Base-by-base conservation (phyloP, 2,329 filamentous ascomycete genomes). In the Blastomyces gilchristii region DNA sequence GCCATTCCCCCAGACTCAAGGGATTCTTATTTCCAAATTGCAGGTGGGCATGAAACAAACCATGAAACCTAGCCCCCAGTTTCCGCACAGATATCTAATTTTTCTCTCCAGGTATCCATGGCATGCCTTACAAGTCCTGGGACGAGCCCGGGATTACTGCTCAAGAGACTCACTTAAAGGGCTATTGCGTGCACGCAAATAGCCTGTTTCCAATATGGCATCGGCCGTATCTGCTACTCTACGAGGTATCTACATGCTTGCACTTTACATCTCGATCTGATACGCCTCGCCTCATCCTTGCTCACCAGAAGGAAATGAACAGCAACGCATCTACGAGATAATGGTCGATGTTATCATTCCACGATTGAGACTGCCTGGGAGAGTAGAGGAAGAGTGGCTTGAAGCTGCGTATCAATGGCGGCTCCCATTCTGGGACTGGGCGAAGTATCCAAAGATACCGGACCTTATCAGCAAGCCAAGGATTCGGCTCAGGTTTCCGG, bases 161-260 rank as follows among this genome's bases (percentile, higher is more conserved):
- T 54, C n/a, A n/a, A 16, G 57, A 49, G 43, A 28, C 39, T n/a
- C 28, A 37, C 11, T 22, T 18, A 56, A 56, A 56, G 53, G 53
- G 53, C 9, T 95, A 92, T 73, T 95, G 91, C 72, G 84, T 84
- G 16, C 91, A 96, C 74, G 83, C 81, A 41, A 88, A 87, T 5
- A 84, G 87, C 60, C 77, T 94, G 14, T 94, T 96, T 72, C 84
- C 87, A 37, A 83, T 86, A 53, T 95, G 91, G 91, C 91, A 96
- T 78, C 83, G 90, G 57, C 88, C 90, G 0, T 95, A 93, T 73
- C 78, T 94, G 63, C 78, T 82, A 9, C 75, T 87, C 5, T 85
- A 77, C 64, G 80, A 88, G 77, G 82, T 68, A 56, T 45, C 57
- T 62, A 62, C 28, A 25, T 49, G 82, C 16, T 41, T 37, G 34